phyloP scores from a whole-genome alignment of 371 early-diverging fungal species.

The Mucor racemosus region DNA sequence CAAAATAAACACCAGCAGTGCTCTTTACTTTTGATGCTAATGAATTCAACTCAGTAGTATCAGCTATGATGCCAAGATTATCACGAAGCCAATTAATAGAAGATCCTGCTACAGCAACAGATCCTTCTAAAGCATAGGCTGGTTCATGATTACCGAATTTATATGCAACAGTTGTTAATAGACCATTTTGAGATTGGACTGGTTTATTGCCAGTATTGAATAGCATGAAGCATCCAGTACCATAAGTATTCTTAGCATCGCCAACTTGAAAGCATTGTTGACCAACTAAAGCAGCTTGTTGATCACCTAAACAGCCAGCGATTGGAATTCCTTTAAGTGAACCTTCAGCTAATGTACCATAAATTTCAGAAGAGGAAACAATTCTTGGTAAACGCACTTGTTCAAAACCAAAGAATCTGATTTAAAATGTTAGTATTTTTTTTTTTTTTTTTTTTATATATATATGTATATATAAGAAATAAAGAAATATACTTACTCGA shows the following conservation, averaged over 20 bases:
- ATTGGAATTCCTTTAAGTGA: slow-evolving; percentile 73
- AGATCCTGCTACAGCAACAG: slow-evolving; percentile 94
- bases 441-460: neutral
- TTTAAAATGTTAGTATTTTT: neutral
- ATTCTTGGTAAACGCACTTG: slow-evolving; percentile 74
- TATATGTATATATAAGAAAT: neutral
- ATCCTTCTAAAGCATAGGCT: slow-evolving; percentile 94
- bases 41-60: slow-evolving; percentile 70
- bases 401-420: slow-evolving; percentile 44
- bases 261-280: slow-evolving; percentile 81
- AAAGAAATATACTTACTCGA: slow-evolving; percentile 50
- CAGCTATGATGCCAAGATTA: slow-evolving; percentile 78
- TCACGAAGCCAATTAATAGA: slow-evolving; percentile 94
- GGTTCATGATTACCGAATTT: slow-evolving; percentile 77
- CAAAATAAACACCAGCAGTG: slow-evolving; percentile 92
- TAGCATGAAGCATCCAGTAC: slow-evolving; percentile 96
- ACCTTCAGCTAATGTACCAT: slow-evolving; percentile 68
- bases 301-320: slow-evolving; percentile 92
- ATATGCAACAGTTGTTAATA: slow-evolving; percentile 93
- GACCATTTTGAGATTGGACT: slow-evolving; percentile 83
- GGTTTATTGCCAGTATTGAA: slow-evolving; percentile 88
- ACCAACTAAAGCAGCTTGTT: slow-evolving; percentile 96
- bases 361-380: slow-evolving; percentile 80
- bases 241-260: slow-evolving; percentile 92
- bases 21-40: slow-evolving; percentile 56